Conservation (phyloP, 169 alveolate genomes). For the Eimeria mitis region DNA sequence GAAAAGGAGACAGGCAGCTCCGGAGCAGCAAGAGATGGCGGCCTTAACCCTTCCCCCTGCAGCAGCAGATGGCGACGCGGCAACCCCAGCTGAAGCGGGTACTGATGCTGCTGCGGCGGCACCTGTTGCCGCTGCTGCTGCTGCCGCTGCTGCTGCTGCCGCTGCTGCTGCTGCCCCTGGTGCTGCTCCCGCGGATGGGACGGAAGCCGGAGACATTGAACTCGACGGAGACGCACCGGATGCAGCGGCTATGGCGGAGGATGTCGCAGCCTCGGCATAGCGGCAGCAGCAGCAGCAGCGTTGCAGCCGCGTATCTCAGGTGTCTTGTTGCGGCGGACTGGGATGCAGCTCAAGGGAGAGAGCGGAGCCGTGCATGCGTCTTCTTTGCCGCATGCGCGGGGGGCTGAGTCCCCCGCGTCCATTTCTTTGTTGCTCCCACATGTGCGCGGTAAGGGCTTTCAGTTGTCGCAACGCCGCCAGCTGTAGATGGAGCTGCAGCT, state of each 20-base stretch:
- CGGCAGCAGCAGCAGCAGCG: slow-evolving; percentile 29
- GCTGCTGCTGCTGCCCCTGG: slow-evolving; percentile 44
- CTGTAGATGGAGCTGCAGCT: neutral
- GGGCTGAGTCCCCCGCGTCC: neutral
- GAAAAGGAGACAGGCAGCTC: slow-evolving; percentile 54
- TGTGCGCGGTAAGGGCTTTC: slow-evolving; percentile 19
- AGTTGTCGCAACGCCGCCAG: slow-evolving; percentile 22
- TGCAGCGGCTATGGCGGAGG: slow-evolving; percentile 71
- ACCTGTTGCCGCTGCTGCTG: neutral
- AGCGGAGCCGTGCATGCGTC: slow-evolving; percentile 11
- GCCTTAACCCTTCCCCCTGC: slow-evolving; percentile 60
- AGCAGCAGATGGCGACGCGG: slow-evolving; percentile 26
- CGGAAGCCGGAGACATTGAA: slow-evolving; percentile 54
- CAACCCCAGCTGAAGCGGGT: slow-evolving; percentile 8
- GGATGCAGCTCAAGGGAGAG: slow-evolving; percentile 12
- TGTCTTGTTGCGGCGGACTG: slow-evolving; percentile 16
- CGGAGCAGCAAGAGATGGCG: slow-evolving; percentile 59
- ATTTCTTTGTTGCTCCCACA: slow-evolving; percentile 39
- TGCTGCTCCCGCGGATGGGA: slow-evolving; percentile 1
- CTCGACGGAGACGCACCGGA: slow-evolving; percentile 68
- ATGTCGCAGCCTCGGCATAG: slow-evolving; percentile 57
- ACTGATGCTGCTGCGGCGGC: slow-evolving; percentile 47
- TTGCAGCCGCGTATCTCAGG: slow-evolving; percentile 23
- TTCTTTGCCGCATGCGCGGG: slow-evolving; percentile 19
- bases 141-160: slow-evolving; percentile 17